A percentile compares a stretch with the other conserved stretches of the same genome.
Evolutionary conservation across 1,284 basidiomycete species (phyloP).

Genomic region (Moesziomyces sp.): DNA sequence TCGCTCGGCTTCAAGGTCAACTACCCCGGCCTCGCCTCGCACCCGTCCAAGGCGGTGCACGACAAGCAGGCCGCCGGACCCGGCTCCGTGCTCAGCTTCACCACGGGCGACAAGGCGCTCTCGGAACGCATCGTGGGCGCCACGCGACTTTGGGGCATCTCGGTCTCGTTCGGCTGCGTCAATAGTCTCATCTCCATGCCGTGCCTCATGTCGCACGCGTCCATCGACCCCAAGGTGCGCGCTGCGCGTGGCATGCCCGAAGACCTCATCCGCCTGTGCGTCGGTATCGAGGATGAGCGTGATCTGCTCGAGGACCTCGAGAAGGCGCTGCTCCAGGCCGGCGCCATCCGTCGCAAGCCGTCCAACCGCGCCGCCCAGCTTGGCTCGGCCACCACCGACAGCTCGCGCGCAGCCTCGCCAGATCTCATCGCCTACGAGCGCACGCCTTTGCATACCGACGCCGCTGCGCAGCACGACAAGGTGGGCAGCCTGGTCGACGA

Average conservation of each 20-base stretch:
- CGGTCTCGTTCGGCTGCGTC: slow-evolving; percentile 96
- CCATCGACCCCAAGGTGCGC: slow-evolving; percentile 91
- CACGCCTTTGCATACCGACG: slow-evolving; percentile 35
- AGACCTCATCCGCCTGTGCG: slow-evolving; percentile 95
- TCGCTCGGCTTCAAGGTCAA: slow-evolving; percentile 89
- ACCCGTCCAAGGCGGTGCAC: slow-evolving; percentile 87
- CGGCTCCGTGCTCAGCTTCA: slow-evolving; percentile 93
- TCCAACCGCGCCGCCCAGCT: slow-evolving; percentile 3
- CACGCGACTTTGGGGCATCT: slow-evolving; percentile 94
- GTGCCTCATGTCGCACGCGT: slow-evolving; percentile 99
- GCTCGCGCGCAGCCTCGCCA: slow-evolving; percentile 43
- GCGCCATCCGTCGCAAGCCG: slow-evolving; percentile 75
- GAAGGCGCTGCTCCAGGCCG: slow-evolving; percentile 87
- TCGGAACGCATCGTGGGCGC: slow-evolving; percentile 93
- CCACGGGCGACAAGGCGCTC: slow-evolving; percentile 88
- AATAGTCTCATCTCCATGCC: slow-evolving; percentile 99
- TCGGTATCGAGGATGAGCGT: slow-evolving; percentile 94
- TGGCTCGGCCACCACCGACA: slow-evolving; percentile 14
- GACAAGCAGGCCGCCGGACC: slow-evolving; percentile 80
- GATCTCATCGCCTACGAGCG: slow-evolving; percentile 38
- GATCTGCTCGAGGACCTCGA: slow-evolving; percentile 96
- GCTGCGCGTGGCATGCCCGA: slow-evolving; percentile 94
- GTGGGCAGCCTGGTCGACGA: slow-evolving; percentile 48
- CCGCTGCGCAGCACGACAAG: slow-evolving; percentile 22
- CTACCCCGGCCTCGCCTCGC: slow-evolving; percentile 88